A percentile compares a stretch with the other conserved stretches of the same genome.
Evolutionary conservation across 2,329 filamentous ascomycete genomes (phyloP).

Genomic region (Fusarium drepaniforme): DNA sequence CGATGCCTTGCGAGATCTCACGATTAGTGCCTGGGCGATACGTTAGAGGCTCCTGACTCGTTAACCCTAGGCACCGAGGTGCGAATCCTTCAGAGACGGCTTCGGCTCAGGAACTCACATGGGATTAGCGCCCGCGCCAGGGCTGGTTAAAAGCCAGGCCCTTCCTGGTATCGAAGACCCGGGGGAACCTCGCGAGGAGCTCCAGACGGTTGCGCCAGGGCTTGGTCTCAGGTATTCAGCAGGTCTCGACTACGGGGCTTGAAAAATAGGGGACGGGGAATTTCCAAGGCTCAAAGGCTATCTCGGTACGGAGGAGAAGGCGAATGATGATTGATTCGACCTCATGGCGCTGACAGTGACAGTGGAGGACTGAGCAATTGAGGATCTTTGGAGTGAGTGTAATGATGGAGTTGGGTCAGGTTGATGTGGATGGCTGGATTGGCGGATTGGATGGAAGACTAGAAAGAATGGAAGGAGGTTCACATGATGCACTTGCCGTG

Average conservation of each 20-base stretch:
- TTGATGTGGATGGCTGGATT: not conserved
- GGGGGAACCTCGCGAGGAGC: constrained; percentile 13
- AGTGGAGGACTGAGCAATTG: constrained; percentile 7
- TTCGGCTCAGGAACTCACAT: constrained; percentile 27
- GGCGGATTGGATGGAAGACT: not conserved
- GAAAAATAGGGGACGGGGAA: constrained; percentile 10
- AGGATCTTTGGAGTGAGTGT: constrained; percentile 6
- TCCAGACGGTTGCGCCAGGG: constrained; percentile 10
- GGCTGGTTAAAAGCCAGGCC: constrained; percentile 13
- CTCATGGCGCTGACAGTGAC: not conserved
- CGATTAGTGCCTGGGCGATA: constrained; percentile 4
- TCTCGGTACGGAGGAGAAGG: not conserved
- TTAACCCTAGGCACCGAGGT: constrained; percentile 16
- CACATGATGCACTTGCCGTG: not conserved
- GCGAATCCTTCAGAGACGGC: constrained; percentile 12
- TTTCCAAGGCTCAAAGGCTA: constrained; percentile 22
- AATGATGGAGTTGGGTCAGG: not conserved
- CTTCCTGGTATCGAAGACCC: constrained; percentile 22
- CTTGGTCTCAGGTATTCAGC: constrained; percentile 32
- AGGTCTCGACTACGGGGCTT: constrained; percentile 12
- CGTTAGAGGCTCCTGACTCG: constrained; percentile 26
- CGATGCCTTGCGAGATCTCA: not conserved
- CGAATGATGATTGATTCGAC: not conserved
- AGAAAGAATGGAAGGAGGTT: constrained; percentile 1
- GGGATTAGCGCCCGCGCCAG: constrained; percentile 28